phyloP scores from a whole-genome alignment of 345 rosid species.

The Melaleuca quinquenervia region DNA sequence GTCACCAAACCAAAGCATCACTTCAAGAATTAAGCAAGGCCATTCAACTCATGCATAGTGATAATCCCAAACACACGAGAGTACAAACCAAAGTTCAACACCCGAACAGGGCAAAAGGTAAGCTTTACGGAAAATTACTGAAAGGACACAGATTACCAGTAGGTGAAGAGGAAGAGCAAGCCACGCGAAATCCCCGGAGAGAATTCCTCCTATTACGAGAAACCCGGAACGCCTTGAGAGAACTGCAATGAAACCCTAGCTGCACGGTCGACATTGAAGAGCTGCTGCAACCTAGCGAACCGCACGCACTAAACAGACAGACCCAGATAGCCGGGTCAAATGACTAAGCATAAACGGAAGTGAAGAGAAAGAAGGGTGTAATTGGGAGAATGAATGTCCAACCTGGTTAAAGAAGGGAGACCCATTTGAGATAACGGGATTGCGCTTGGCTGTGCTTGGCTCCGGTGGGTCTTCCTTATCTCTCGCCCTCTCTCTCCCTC shows the following conservation, averaged over 20 bases:
- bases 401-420: constrained; percentile 15
- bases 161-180: constrained; percentile 34
- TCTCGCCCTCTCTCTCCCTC: neutral
- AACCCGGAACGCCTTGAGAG: constrained; percentile 15
- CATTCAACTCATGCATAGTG: neutral
- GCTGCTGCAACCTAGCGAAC: constrained; percentile 7
- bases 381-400: neutral
- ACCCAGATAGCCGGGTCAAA: neutral
- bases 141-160: constrained; percentile 5
- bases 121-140: neutral
- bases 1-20: neutral
- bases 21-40: neutral
- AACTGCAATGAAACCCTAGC: constrained; percentile 23
- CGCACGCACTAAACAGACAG: neutral
- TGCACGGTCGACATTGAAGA: constrained; percentile 28
- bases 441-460: neutral
- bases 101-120: neutral
- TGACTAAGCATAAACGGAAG: neutral
- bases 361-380: neutral
- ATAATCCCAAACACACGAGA: neutral
- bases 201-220: constrained; percentile 11
- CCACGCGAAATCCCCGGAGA: constrained; percentile 12
- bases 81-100: neutral
- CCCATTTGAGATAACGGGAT: constrained; percentile 4
- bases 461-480: neutral